Evolutionary conservation across 495 filamentous ascomycete species (phyloP).

Genomic region (Corynascus novoguineensis): DNA sequence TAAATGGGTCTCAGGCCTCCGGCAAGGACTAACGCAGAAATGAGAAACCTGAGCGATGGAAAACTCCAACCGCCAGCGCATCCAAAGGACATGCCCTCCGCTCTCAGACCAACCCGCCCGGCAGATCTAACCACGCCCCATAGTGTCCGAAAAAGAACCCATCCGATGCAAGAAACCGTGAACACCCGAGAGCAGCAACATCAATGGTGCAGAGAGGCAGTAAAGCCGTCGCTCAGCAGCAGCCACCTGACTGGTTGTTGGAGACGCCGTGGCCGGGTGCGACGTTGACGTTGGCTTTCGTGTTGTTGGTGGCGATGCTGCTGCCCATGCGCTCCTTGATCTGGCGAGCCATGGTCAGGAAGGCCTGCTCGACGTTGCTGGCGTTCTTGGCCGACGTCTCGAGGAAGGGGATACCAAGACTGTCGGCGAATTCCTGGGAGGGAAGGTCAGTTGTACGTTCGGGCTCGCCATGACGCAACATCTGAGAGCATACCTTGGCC

Average conservation of each 20-base stretch:
- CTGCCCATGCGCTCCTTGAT: slow-evolving; percentile 99
- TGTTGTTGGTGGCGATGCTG: slow-evolving; percentile 87
- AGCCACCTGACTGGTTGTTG: slow-evolving; percentile 81
- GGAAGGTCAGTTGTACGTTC: background rate
- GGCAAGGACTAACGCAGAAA: background rate
- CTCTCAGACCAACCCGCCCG: slow-evolving; percentile 1
- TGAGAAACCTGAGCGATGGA: background rate
- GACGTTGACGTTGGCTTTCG: slow-evolving; percentile 96
- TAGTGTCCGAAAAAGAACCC: slow-evolving; percentile 14
- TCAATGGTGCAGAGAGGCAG: slow-evolving; percentile 7
- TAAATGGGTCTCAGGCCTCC: no score
- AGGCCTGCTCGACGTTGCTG: slow-evolving; percentile 98
- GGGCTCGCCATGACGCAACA: background rate
- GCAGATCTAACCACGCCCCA: slow-evolving; percentile 22
- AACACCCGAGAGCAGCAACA: slow-evolving; percentile 29
- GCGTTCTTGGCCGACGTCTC: slow-evolving; percentile 99
- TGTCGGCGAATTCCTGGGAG: slow-evolving; percentile 91
- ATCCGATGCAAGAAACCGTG: slow-evolving; percentile 28
- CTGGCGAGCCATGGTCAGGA: slow-evolving; percentile 98
- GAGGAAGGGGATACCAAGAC: slow-evolving; percentile 97
- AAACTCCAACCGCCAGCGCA: background rate
- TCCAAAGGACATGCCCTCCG: background rate
- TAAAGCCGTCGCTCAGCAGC: slow-evolving; percentile 69
- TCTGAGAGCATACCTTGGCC: slow-evolving; percentile 70
- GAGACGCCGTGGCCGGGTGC: slow-evolving; percentile 90